Conservation (phyloP, 2,329 filamentous ascomycete genomes). For the Pezicula rhizophila region DNA sequence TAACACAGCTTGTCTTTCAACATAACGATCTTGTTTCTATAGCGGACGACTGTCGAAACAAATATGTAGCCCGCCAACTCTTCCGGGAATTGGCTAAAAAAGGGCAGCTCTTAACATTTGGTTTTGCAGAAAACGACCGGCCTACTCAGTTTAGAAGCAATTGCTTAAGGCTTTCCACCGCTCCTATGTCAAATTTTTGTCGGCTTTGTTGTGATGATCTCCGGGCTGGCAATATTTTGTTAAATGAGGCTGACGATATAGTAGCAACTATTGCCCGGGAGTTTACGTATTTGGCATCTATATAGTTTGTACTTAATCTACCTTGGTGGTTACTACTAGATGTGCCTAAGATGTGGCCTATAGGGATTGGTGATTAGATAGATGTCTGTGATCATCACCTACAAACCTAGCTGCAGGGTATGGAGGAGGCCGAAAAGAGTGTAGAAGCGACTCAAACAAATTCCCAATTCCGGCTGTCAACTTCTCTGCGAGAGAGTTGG, state of each 20-base stretch:
- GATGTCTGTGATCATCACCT: constrained; percentile 28
- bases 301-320: constrained; percentile 29
- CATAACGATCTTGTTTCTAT: constrained; percentile 32
- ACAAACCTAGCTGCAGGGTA: constrained; percentile 26
- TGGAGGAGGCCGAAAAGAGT: constrained; percentile 28
- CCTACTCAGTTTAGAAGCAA: constrained; percentile 17
- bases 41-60: constrained; percentile 35
- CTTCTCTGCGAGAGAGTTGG: constrained; percentile 33
- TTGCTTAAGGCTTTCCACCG: constrained; percentile 7
- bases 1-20: constrained; percentile 35
- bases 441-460: not conserved
- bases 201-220: constrained; percentile 32
- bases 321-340: constrained; percentile 35
- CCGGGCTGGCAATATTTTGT: constrained; percentile 27
- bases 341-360: constrained; percentile 27
- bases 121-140: constrained; percentile 21
- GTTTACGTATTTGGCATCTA: constrained; percentile 30
- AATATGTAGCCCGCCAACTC: constrained; percentile 36
- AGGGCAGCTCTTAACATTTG: not conserved
- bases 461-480: constrained; percentile 13
- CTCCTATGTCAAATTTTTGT: constrained; percentile 12
- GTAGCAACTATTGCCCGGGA: constrained; percentile 37
- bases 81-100: constrained; percentile 24
- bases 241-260: constrained; percentile 23
- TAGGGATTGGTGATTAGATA: constrained; percentile 27